Conservation (phyloP, 2,329 filamentous ascomycete species). For the Gremmenia infestans region DNA sequence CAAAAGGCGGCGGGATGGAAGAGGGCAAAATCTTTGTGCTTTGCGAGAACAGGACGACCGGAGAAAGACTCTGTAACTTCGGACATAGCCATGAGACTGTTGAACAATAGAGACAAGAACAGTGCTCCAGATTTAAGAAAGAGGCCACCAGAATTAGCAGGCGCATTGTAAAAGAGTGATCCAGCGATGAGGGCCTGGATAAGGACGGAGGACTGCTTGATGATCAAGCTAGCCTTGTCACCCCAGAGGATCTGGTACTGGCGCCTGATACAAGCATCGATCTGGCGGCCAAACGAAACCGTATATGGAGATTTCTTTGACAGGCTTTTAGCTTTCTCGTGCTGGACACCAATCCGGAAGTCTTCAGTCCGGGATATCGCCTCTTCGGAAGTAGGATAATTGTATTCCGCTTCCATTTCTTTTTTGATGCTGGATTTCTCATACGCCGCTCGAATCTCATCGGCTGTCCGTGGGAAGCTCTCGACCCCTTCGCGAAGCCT, state of each 20-base stretch:
- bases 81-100: conserved; percentile 57
- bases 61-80: conserved; percentile 61
- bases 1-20: conserved; percentile 56
- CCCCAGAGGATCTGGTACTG: conserved; percentile 64
- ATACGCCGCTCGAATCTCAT: conserved; percentile 44
- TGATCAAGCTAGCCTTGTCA: conserved; percentile 57
- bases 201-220: conserved; percentile 55
- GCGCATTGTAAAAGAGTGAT: conserved; percentile 63
- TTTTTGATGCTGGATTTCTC: conserved; percentile 45
- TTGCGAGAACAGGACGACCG: conserved; percentile 53
- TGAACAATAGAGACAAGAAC: conserved; percentile 61
- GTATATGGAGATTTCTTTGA: conserved; percentile 52
- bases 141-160: conserved; percentile 51
- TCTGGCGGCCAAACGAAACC: conserved; percentile 48
- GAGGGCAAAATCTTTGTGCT: conserved; percentile 53
- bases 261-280: conserved; percentile 50
- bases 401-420: conserved; percentile 50
- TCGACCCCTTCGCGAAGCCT: conserved; percentile 45
- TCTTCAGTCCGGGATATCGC: conserved; percentile 40
- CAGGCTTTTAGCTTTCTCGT: conserved; percentile 52
- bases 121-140: conserved; percentile 60
- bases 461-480: conserved; percentile 42
- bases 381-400: conserved; percentile 47
- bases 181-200: conserved; percentile 58
- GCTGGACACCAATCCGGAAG: conserved; percentile 48